phyloP scores from a whole-genome alignment of 495 filamentous ascomycete genomes.

The Astrothelium macrocarpum region DNA sequence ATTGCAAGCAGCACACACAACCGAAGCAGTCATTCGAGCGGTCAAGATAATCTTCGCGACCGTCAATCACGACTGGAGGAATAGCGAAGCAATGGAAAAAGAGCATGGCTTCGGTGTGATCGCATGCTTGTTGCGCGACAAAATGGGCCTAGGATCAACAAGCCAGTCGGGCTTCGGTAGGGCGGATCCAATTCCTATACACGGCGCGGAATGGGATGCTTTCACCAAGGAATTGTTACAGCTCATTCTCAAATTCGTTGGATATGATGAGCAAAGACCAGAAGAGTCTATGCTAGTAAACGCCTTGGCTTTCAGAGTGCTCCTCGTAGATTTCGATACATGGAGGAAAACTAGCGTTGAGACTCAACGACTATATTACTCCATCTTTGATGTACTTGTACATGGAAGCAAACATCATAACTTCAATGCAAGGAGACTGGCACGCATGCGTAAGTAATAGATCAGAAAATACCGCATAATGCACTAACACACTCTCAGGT shows the following conservation, averaged over 20 bases:
- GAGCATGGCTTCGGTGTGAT: conserved; percentile 92
- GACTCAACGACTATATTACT: conserved; percentile 81
- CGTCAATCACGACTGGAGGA: conserved; percentile 84
- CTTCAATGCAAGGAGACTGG: conserved; percentile 78
- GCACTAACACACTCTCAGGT: conserved; percentile 40
- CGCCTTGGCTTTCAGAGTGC: conserved; percentile 80
- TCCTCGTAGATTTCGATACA: conserved; percentile 83
- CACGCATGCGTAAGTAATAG: conserved; percentile 72
- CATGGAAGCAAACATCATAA: conserved; percentile 77
- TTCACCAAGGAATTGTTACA: conserved; percentile 49
- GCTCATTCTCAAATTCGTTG: conserved; percentile 73
- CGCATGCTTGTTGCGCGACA: conserved; percentile 63
- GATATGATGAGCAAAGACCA: conserved; percentile 66
- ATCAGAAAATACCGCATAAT: background rate
- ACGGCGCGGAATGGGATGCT: background rate
- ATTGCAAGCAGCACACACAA: conserved; percentile 62
- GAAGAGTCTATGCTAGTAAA: conserved; percentile 89
- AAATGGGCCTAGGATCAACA: conserved; percentile 49
- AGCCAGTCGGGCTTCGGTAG: conserved; percentile 29
- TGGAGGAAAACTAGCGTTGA: conserved; percentile 69
- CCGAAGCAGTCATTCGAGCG: conserved; percentile 59
- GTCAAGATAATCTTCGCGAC: conserved; percentile 76
- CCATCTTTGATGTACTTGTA: conserved; percentile 78
- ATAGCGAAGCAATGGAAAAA: conserved; percentile 95
- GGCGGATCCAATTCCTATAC: conserved; percentile 48